These are phyloP conservation scores for Bertia moriformis DNA, from an alignment of 2,329 filamentous ascomycete species.

Conservation along the genomic window DNA sequence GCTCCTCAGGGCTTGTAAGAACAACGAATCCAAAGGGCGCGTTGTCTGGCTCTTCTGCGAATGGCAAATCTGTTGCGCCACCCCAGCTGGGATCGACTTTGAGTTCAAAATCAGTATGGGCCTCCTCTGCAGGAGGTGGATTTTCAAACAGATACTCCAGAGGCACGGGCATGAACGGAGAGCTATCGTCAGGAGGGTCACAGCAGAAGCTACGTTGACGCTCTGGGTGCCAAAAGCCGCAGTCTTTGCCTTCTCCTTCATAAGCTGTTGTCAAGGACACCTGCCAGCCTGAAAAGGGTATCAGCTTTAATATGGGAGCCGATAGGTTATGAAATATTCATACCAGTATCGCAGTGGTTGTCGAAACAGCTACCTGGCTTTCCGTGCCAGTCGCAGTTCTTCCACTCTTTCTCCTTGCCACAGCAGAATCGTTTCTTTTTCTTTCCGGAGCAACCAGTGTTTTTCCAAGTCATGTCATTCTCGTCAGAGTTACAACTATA, in stretches of 20 bases:
- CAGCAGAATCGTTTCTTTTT: constrained; percentile 12
- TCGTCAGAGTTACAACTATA: constrained; percentile 8
- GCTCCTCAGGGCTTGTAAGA: constrained; percentile 14
- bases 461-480: constrained; percentile 9
- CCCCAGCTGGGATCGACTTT: constrained; percentile 13
- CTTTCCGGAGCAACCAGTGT: too few relatives aligned
- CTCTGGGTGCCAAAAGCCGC: constrained; percentile 6
- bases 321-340: constrained; percentile 11
- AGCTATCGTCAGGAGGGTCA: constrained; percentile 10
- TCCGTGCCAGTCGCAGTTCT: constrained; percentile 20
- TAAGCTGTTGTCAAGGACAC: too few relatives aligned
- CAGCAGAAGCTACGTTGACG: constrained; percentile 16
- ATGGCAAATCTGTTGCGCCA: constrained; percentile 7
- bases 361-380: constrained; percentile 16
- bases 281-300: too few relatives aligned
- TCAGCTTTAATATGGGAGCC: constrained; percentile 10
- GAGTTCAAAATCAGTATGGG: constrained; percentile 14
- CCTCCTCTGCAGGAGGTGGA: constrained; percentile 13
- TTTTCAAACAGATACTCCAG: constrained; percentile 18
- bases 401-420: constrained; percentile 11
- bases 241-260: too few relatives aligned
- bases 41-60: too few relatives aligned
- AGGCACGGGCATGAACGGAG: constrained; percentile 19
- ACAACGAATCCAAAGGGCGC: constrained; percentile 16
- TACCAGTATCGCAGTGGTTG: constrained; percentile 13